Evolutionary conservation across 257 asterid genomes (phyloP), one percentile per base, ranked within the genome.

Genomic region (Prunella vulgaris): DNA sequence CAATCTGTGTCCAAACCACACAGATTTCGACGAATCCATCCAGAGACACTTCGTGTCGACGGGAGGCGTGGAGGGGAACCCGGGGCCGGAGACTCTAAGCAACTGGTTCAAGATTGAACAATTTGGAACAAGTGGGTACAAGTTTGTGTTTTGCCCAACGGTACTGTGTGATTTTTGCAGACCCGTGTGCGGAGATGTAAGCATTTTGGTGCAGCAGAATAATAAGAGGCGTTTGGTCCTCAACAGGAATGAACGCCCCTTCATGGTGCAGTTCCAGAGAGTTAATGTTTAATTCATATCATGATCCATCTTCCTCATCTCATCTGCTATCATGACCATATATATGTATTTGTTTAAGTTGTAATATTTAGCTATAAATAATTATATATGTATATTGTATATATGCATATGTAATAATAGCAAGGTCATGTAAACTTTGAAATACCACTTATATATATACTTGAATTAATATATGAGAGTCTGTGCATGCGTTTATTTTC

Each of bases 51-150:
- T 79, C 17, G 27, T 86, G 3, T 58, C 76, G 0, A 69, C 82
- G 0, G 85, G 84, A 18, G 91, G 91, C 40, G 76, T 38, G 1
- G 74, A 64, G 66, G 91, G 91, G 44, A 83, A 81, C 15, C 88
- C 91, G 3, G 87, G 91, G 0, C 38, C 5, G 0, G 71, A 49
- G 7, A 86, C 88, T 0, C 24, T 79, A 44, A 80, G 85, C 66
- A 84, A 82, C 65, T 84, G 91, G 91, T 81, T 86, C 79, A 86
- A 81, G 84, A 86, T 86, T 28, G 82, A 81, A 5, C 64, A 64
- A 22, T 65, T 49, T 27, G 77, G 62, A 1, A 27, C n/a, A n/a
- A n/a, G 9, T 35, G 88, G 71, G 6, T 86, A 84, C 66, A 86
- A 84, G 79, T 70, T 86, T 24, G 70, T 81, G 1, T 86, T 46